Evolutionary conservation across 2,329 filamentous ascomycete genomes (phyloP), one percentile per base, ranked within the genome.

Genomic region (Pezicula carpinea): DNA sequence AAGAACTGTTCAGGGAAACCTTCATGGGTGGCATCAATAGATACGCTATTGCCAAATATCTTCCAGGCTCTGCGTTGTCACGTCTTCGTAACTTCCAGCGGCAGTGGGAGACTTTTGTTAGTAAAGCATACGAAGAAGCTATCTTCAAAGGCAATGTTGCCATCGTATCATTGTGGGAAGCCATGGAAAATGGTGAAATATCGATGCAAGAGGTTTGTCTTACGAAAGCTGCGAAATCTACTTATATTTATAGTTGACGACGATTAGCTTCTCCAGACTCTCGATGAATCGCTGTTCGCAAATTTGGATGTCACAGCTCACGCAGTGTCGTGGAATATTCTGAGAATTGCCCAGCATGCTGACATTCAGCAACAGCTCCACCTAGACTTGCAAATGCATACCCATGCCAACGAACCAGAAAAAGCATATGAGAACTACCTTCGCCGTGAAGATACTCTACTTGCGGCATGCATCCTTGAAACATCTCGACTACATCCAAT

Each of bases 251-350:
- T 23, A 8, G 22, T 23, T 23, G 8, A 23, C 1, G 45, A 44
- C 11, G 57, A 64, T 5, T 48, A 69, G 35, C 43, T 68, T 2
- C 55, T 67, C 1, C 71, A 72, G 23, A 74, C 72, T 0, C 53
- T 74, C 5, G 70, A 75, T 49, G 72, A 75, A 53, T 64, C 64
- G 36, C 62, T 75, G 0, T 75, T 66, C 48, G 71, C 69, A 2
- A 74, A 75, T 48, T 60, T 75, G 1, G 72, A 75, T 48, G 71
- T 75, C 7, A 72, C 70, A 0, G 65, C 64, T 2, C 67, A 68
- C 4, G 69, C 56, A 1, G 40, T 74, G 0, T 66, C 68, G 0
- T 76, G 72, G 71, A 65, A 61, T n/a, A 51, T 70, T 0, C 57
- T 72, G 1, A 68, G 71, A 39, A 56, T 76, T 0, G 69, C 70